Conservation (phyloP, 768 basidiomycete species). For the Pilatotrama ljubarskyi region DNA sequence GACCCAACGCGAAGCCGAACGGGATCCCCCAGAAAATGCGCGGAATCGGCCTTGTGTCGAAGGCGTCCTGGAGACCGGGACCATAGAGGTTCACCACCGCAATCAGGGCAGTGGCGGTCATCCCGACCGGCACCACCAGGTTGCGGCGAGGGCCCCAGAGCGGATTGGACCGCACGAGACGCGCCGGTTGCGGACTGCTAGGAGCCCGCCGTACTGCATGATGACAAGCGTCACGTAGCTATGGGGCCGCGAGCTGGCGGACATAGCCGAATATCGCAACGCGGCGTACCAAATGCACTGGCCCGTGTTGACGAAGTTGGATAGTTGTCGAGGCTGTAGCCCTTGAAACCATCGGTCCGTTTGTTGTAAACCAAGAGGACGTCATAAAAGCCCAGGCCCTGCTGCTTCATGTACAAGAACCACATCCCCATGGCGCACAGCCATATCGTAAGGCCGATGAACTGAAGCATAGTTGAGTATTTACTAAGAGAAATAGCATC, state of each 20-base stretch:
- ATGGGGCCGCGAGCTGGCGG: conserved; percentile 47
- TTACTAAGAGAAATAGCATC: too few relatives aligned
- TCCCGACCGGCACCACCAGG: conserved; percentile 37
- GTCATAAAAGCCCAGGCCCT: conserved; percentile 49
- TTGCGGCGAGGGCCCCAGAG: conserved; percentile 49
- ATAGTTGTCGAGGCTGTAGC: conserved; percentile 42
- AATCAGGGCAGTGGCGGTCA: conserved; percentile 43
- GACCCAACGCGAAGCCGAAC: conserved; percentile 42
- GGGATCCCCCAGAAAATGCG: conserved; percentile 51
- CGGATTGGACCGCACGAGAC: conserved; percentile 58
- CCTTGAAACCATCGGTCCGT: conserved; percentile 41
- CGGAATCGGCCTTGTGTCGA: conserved; percentile 44
- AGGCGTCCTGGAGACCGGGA: conserved; percentile 43
- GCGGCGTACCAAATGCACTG: conserved; percentile 47
- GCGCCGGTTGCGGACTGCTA: conserved; percentile 55
- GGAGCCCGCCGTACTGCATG: conserved; percentile 64
- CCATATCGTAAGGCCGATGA: conserved; percentile 48
- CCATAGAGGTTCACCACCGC: conserved; percentile 47
- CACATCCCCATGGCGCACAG: conserved; percentile 45
- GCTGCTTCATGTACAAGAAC: conserved; percentile 38
- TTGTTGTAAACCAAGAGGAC: conserved; percentile 48
- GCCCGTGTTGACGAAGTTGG: conserved; percentile 53
- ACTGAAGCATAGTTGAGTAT: conserved; percentile 27
- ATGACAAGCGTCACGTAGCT: conserved; percentile 53
- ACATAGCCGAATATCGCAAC: background rate